These are phyloP conservation scores for Geotrichum histeridarum DNA, from an alignment of 1,139 yeast species.

Conservation along the genomic window DNA sequence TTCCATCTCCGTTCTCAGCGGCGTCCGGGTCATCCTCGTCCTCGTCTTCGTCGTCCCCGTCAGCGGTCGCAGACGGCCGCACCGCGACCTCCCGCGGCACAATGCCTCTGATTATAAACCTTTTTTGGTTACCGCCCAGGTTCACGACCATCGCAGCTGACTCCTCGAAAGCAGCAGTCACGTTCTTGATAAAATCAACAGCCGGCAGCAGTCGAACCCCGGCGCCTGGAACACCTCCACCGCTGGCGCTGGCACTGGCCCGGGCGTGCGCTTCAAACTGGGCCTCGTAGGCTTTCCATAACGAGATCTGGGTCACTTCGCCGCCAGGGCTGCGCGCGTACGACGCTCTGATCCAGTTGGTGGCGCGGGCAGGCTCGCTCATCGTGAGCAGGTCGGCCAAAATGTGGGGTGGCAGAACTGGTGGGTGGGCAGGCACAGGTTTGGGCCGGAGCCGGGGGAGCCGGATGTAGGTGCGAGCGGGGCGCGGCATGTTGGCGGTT, in stretches of 20 bases:
- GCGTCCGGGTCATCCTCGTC: neutral
- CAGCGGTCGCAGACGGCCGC: neutral
- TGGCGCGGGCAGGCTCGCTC: slow-evolving; percentile 87
- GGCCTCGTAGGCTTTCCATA: slow-evolving; percentile 92
- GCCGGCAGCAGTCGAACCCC: slow-evolving; percentile 75
- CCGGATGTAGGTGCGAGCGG: slow-evolving; percentile 35
- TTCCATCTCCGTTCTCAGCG: neutral
- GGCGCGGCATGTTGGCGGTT: slow-evolving; percentile 44
- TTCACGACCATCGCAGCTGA: slow-evolving; percentile 89
- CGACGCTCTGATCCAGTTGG: slow-evolving; percentile 91
- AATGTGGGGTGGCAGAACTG: slow-evolving; percentile 56
- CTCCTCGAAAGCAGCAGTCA: slow-evolving; percentile 81
- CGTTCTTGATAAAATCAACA: slow-evolving; percentile 92
- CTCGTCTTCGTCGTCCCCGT: neutral
- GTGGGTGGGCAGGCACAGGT: slow-evolving; percentile 55
- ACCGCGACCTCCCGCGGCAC: slow-evolving; percentile 46
- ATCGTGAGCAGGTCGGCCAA: slow-evolving; percentile 57
- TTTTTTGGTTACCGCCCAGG: slow-evolving; percentile 54
- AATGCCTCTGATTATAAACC: slow-evolving; percentile 88
- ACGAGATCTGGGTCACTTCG: slow-evolving; percentile 89
- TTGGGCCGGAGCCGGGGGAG: slow-evolving; percentile 39
- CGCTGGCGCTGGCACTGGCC: neutral
- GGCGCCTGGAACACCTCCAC: slow-evolving; percentile 18
- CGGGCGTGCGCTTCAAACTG: slow-evolving; percentile 59
- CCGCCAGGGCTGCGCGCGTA: slow-evolving; percentile 72